Evolutionary conservation across 2,329 filamentous ascomycete genomes (phyloP).

Genomic region (Macrophomina pseudophaseolina): DNA sequence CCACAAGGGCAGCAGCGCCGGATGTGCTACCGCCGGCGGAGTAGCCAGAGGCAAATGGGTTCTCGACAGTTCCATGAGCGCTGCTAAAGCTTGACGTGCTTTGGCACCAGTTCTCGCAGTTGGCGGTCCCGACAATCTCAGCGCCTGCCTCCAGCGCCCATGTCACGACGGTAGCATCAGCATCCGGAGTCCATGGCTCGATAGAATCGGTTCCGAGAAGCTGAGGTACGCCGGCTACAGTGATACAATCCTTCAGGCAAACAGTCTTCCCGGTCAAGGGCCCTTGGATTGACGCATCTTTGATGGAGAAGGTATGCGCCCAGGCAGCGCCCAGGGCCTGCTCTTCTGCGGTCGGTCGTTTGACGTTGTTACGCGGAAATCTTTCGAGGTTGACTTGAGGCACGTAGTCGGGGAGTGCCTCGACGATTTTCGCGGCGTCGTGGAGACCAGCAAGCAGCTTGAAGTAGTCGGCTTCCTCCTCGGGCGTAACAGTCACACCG

Average conservation of each 20-base stretch:
- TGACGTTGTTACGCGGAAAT: conserved; percentile 54
- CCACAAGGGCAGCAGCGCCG: conserved; percentile 52
- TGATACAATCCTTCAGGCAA: conserved; percentile 61
- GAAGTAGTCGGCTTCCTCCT: conserved; percentile 54
- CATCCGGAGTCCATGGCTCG: conserved; percentile 56
- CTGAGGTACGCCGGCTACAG: conserved; percentile 60
- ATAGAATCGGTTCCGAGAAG: conserved; percentile 59
- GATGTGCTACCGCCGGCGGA: conserved; percentile 56
- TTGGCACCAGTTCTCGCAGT: conserved; percentile 61
- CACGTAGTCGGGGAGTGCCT: conserved; percentile 55
- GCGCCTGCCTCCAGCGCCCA: conserved; percentile 58
- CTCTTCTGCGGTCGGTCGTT: conserved; percentile 40
- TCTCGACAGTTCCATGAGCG: conserved; percentile 46
- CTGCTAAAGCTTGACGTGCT: conserved; percentile 55
- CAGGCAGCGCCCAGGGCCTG: conserved; percentile 54
- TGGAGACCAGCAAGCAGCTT: conserved; percentile 58
- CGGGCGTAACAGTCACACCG: conserved; percentile 42
- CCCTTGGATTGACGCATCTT: conserved; percentile 38
- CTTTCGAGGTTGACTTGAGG: conserved; percentile 47
- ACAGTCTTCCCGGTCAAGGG: conserved; percentile 46
- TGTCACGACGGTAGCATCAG: conserved; percentile 61
- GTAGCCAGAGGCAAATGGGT: conserved; percentile 53
- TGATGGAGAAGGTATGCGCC: conserved; percentile 58
- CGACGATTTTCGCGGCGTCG: conserved; percentile 55
- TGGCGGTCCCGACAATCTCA: conserved; percentile 56